Evolutionary conservation across 202 grass and related monocot species (phyloP).

Genomic region (Eragrostis tef): DNA sequence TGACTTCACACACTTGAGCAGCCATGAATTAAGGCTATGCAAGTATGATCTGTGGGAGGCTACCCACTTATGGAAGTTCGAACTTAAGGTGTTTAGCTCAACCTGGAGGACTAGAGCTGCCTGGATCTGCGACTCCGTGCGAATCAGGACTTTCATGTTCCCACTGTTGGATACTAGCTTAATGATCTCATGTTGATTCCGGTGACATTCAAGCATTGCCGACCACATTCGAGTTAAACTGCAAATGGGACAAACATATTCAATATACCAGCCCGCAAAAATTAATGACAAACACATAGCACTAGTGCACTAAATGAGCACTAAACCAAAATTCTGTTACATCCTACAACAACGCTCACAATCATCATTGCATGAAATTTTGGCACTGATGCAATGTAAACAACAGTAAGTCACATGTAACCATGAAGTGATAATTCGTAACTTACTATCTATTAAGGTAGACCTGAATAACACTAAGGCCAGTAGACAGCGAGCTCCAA

Average conservation of each 20-base stretch:
- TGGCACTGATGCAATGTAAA: neutral
- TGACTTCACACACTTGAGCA: constrained; percentile 79
- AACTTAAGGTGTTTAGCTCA: constrained; percentile 78
- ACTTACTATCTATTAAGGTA: constrained; percentile 1
- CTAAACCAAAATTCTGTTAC: neutral
- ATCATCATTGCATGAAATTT: constrained; percentile 26
- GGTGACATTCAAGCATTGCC: constrained; percentile 80
- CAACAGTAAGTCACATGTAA: constrained; percentile 16
- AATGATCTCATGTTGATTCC: constrained; percentile 62
- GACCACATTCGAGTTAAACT: constrained; percentile 89
- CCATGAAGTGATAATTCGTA: constrained; percentile 6
- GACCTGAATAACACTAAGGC: neutral
- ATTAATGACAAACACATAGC: neutral
- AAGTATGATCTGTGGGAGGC: constrained; percentile 78
- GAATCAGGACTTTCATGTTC: constrained; percentile 61
- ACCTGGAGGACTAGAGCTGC: constrained; percentile 63
- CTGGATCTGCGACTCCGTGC: constrained; percentile 69
- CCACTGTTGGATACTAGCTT: constrained; percentile 57
- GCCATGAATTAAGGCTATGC: constrained; percentile 69
- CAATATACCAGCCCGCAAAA: constrained; percentile 29
- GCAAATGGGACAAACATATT: constrained; percentile 41
- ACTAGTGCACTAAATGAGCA: neutral
- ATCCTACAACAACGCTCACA: neutral
- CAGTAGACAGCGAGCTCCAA: too few species aligned
- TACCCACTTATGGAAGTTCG: constrained; percentile 87